Evolutionary conservation across 1,139 yeast species (phyloP), one percentile per base, ranked within the genome.

Genomic region (Geotrichum macrosporum): DNA sequence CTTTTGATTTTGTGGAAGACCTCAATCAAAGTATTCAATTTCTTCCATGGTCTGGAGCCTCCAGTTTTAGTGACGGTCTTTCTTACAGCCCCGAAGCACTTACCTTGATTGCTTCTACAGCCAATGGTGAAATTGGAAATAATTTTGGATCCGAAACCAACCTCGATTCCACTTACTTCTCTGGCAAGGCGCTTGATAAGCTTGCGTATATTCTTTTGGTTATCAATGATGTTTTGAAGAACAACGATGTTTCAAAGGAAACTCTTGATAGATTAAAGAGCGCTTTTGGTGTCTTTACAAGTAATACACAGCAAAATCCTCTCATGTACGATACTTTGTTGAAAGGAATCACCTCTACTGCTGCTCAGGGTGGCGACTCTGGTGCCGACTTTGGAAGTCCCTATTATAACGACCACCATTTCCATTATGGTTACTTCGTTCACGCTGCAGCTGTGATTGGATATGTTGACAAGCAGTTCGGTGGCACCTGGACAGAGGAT

Each of bases 391-490:
- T 69, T 60, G 89, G 88, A 16, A 69, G 78, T 52, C 72, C 80
- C 12, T 78, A 75, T 62, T 82, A 82, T 64, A 81, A 81, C 57
- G 88, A 82, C 62, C 88, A 79, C 58, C 87, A 81, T 59, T 82
- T 81, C 75, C 88, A 82, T 58, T 82, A 80, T 58, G 87, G 87
- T 18, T 82, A 81, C 63, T 75, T 75, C 52, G 71, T 82, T 49
- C 87, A 81, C 56, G 82, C 87, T 9, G 87, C 87, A 10, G 88
- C 89, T 3, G 72, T 81, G 37, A 72, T 82, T 48, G 88, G 82
- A 12, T 69, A 74, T 51, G 71, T 81, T 44, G 89, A 83, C 63
- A 60, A 67, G 26, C 70, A 75, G 52, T 63, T 65, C 35, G 81
- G 80, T 27, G 84, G 84, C 29, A 30, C 83, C 75, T 83, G 89